phyloP scores from a whole-genome alignment of 23 red algal species.

The Gracilariopsis chorda region DNA sequence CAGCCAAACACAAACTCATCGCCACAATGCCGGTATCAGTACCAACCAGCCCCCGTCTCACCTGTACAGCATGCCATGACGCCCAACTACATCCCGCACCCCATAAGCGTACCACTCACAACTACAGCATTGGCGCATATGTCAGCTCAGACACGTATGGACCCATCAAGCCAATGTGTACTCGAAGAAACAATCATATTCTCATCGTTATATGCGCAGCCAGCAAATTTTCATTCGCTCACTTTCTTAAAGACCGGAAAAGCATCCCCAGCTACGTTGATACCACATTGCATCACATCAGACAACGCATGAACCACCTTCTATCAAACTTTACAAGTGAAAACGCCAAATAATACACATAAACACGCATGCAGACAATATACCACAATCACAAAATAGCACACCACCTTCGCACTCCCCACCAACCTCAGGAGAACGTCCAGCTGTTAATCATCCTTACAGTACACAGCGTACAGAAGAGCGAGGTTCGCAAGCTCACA shows the following conservation, averaged over 20 bases:
- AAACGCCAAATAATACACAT: too few relatives aligned
- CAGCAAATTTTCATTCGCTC: neutral
- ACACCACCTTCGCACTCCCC: too few relatives aligned
- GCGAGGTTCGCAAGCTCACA: too few relatives aligned
- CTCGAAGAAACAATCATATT: neutral
- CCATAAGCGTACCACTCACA: neutral
- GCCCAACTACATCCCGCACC: neutral
- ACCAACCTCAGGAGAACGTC: too few relatives aligned
- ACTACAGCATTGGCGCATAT: neutral
- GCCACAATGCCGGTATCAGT: neutral
- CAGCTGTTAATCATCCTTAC: too few relatives aligned
- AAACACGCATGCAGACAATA: too few relatives aligned
- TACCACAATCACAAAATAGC: too few relatives aligned
- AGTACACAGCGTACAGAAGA: too few relatives aligned
- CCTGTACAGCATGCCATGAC: neutral
- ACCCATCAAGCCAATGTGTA: neutral
- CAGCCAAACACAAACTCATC: conserved; percentile 8
- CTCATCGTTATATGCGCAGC: neutral
- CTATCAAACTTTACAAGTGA: too few relatives aligned
- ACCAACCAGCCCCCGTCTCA: neutral
- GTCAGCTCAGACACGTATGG: conserved; percentile 13
- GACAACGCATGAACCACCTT: neutral
- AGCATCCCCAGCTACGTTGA: neutral
- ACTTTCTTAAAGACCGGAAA: neutral
- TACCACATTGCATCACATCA: neutral